A percentile compares a stretch with the other conserved stretches of the same genome.
These are phyloP conservation scores for Fusarium albosuccineum DNA, from an alignment of 2,329 filamentous ascomycete species.

Conservation along the genomic window DNA sequence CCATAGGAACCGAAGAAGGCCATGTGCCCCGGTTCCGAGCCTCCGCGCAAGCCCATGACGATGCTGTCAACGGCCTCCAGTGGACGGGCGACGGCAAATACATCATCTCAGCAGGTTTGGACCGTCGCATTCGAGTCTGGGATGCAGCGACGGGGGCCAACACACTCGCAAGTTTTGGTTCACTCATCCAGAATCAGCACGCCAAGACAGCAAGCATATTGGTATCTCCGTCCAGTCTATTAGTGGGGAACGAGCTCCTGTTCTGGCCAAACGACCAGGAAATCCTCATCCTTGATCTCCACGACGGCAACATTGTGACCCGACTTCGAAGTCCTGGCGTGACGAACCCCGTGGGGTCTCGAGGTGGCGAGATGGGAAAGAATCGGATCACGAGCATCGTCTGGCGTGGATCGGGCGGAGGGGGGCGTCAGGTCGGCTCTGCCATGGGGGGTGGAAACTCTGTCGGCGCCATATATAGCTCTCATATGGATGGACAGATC, in stretches of 20 bases:
- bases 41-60: slow-evolving; percentile 77
- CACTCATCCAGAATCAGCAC: slow-evolving; percentile 80
- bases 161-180: slow-evolving; percentile 89
- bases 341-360: slow-evolving; percentile 55
- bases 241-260: slow-evolving; percentile 72
- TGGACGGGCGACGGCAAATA: slow-evolving; percentile 86
- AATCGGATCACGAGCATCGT: slow-evolving; percentile 80
- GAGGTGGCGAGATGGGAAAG: slow-evolving; percentile 67
- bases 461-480: slow-evolving; percentile 77
- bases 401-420: slow-evolving; percentile 76
- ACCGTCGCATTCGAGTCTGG: slow-evolving; percentile 89
- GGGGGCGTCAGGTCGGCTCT: slow-evolving; percentile 67
- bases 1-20: slow-evolving; percentile 48
- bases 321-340: slow-evolving; percentile 76
- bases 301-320: slow-evolving; percentile 79
- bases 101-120: slow-evolving; percentile 85
- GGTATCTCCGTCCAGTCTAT: slow-evolving; percentile 71
- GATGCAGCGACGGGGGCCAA: slow-evolving; percentile 84
- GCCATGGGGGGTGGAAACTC: slow-evolving; percentile 70
- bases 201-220: slow-evolving; percentile 73
- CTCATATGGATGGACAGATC: slow-evolving; percentile 87
- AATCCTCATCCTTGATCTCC: slow-evolving; percentile 83
- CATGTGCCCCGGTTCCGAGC: slow-evolving; percentile 57
- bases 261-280: slow-evolving; percentile 87
- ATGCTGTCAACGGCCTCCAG: slow-evolving; percentile 84